Base-by-base conservation (phyloP, 1,284 basidiomycete genomes). In the Malassezia slooffiae region DNA sequence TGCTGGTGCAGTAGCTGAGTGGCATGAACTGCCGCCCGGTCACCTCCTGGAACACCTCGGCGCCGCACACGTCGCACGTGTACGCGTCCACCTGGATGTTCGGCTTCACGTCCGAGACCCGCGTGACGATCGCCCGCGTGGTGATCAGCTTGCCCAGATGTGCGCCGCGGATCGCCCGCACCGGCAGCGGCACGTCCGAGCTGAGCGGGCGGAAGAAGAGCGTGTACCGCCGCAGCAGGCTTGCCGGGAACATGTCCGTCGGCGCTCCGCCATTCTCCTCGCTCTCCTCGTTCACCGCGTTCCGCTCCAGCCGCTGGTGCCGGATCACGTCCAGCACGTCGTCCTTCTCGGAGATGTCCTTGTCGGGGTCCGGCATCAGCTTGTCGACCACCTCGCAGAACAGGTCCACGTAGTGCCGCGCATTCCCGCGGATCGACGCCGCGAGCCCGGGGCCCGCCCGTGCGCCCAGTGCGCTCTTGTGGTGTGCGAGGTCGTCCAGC, bases 11-110 rank as follows among this genome's bases (percentile, higher is more conserved):
- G 58, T 87, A 83, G 10, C 77, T 72, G 35, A 96, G 80, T 0
- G 93, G 93, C 1, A 82, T 80, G 70, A 95, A 95, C 22, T 85
- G 81, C 67, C 90, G 87, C 62, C 81, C 81, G n/a, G 82, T 82
- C 47, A 97, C 88, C 62, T 97, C 89, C 71, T 97, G 89, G 75
- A 99, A 99, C 27, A 91, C 91, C 71, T 99, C 93, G 38, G 86
- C 86, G 35, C 93, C 93, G 69, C 93, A 99, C 39, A 86, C 81
- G 70, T 97, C 93, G 74, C 93, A 99, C 0, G 93, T 93, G 71
- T 96, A 97, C 22, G 91, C 93, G 71, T 95, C 95, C 67, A 97
- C 90, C 57, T 87, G 82, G 11, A 99, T 78, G 24, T 95, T 80
- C 8, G 93, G 93, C 68, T 97, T 97, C 68, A 99, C 93, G 75